phyloP scores from a whole-genome alignment of 805 yeast species.

The Barnettozyma sucrosica region DNA sequence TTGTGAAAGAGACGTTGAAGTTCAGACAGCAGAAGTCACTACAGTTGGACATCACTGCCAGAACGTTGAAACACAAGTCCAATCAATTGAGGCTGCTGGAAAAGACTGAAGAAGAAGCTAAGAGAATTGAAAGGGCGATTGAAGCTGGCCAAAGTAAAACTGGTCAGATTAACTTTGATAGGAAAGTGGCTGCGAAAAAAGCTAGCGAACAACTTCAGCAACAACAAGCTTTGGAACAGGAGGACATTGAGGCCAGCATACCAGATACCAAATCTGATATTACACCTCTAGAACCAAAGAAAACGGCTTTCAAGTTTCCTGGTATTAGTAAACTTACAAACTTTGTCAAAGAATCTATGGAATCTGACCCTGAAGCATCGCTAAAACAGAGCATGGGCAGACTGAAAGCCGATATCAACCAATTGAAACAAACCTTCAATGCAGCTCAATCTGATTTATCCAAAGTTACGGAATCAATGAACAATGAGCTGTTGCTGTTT shows the following conservation, averaged over 20 bases:
- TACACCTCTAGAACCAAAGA: constrained; percentile 23
- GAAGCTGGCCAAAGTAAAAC: constrained; percentile 21
- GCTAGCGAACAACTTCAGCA: constrained; percentile 10
- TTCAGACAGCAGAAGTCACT: constrained; percentile 46
- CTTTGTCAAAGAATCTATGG: constrained; percentile 55
- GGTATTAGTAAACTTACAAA: constrained; percentile 45
- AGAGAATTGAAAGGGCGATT: constrained; percentile 32
- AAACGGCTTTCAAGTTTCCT: constrained; percentile 45
- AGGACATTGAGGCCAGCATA: background rate
- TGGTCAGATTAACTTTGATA: constrained; percentile 26
- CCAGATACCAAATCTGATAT: background rate
- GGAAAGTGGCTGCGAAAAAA: constrained; percentile 20
- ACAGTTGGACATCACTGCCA: constrained; percentile 39
- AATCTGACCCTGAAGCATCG: constrained; percentile 60
- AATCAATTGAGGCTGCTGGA: constrained; percentile 32
- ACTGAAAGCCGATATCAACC: constrained; percentile 39
- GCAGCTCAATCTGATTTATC: constrained; percentile 49
- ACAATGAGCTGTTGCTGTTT: constrained; percentile 37
- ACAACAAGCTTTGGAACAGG: background rate
- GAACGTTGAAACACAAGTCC: constrained; percentile 31
- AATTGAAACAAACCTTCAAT: constrained; percentile 44
- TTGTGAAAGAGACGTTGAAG: constrained; percentile 48
- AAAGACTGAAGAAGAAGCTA: constrained; percentile 38
- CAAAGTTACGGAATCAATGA: constrained; percentile 40
- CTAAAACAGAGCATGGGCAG: constrained; percentile 45